Percentiles rank a stretch among this genome's conserved stretches.
phyloP scores from a whole-genome alignment of 192 early-diverging fungal genomes.

The Phlyctochytrium arcticum region DNA sequence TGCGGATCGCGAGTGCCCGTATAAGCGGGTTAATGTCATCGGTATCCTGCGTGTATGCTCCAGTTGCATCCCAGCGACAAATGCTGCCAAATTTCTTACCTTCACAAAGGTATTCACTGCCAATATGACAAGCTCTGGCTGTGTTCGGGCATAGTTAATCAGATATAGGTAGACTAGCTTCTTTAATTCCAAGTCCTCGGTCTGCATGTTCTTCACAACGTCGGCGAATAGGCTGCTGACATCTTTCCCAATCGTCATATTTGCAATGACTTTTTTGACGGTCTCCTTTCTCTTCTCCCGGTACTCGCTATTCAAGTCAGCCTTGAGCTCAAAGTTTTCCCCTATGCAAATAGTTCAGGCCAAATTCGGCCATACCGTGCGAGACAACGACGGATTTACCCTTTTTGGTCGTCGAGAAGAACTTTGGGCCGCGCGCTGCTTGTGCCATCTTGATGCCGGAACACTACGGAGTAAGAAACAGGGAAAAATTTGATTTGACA shows the following conservation, averaged over 20 bases:
- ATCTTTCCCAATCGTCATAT: slow-evolving; percentile 99
- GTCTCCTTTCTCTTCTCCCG: slow-evolving; percentile 93
- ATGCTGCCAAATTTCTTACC: slow-evolving; percentile 35
- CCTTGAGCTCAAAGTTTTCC: slow-evolving; percentile 97
- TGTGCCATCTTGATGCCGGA: slow-evolving; percentile 16
- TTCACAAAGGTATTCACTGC: slow-evolving; percentile 98
- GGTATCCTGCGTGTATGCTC: slow-evolving; percentile 63
- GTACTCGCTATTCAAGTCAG: slow-evolving; percentile 97
- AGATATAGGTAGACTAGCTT: slow-evolving; percentile 97
- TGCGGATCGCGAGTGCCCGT: slow-evolving; percentile 92
- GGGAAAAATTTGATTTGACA: too few relatives aligned
- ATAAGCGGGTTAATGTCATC: slow-evolving; percentile 94
- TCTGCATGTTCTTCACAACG: slow-evolving; percentile 99
- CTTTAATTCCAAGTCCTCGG: slow-evolving; percentile 95
- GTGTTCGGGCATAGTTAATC: slow-evolving; percentile 96
- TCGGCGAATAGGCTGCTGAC: slow-evolving; percentile 93
- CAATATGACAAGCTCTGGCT: slow-evolving; percentile 94
- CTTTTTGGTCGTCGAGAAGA: slow-evolving; percentile 72
- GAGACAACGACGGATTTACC: slow-evolving; percentile 38
- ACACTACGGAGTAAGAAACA: too few relatives aligned
- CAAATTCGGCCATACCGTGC: background rate
- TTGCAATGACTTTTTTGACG: slow-evolving; percentile 98
- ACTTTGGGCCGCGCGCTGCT: slow-evolving; percentile 43
- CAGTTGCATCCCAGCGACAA: background rate
- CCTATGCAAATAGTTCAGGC: slow-evolving; percentile 44